These are phyloP conservation scores for Austroboletus novae-zelandiae DNA, from an alignment of 1,284 basidiomycete species.

Conservation along the genomic window DNA sequence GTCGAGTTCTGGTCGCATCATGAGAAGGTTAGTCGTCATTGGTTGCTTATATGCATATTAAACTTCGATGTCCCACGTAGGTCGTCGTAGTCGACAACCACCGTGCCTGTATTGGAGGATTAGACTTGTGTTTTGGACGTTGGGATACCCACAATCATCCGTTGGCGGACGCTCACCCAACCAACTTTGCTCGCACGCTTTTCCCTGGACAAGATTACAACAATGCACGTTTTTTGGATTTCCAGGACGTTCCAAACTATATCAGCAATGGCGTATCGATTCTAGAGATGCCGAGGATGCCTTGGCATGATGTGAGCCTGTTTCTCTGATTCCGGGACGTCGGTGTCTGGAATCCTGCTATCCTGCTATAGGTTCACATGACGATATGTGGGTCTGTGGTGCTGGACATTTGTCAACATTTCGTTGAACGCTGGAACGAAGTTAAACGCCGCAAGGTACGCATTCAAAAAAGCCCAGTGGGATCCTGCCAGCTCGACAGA, in stretches of 20 bases:
- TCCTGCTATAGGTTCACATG: constrained; percentile 65
- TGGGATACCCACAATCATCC: constrained; percentile 91
- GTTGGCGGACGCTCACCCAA: constrained; percentile 87
- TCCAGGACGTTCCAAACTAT: constrained; percentile 80
- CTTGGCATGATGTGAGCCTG: constrained; percentile 80
- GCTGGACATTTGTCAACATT: constrained; percentile 89
- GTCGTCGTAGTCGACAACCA: constrained; percentile 87
- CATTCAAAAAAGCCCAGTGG: background rate
- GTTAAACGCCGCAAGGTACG: constrained; percentile 73
- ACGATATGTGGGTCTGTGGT: constrained; percentile 82
- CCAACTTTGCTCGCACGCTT: constrained; percentile 74
- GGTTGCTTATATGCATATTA: background rate
- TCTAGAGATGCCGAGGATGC: constrained; percentile 77
- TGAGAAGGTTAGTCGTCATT: constrained; percentile 49
- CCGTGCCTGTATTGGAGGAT: constrained; percentile 76
- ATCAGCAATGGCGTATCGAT: constrained; percentile 73
- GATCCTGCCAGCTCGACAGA: background rate
- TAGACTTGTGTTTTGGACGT: constrained; percentile 92
- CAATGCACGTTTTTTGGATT: constrained; percentile 80
- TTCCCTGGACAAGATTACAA: constrained; percentile 96
- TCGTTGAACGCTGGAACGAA: constrained; percentile 86
- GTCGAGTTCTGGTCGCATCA: constrained; percentile 86
- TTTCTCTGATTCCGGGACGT: background rate
- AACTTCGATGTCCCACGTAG: constrained; percentile 29
- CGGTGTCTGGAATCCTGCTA: background rate